These are phyloP conservation scores for Pyronema omphalodes DNA, from an alignment of 495 filamentous ascomycete species.

Conservation along the genomic window DNA sequence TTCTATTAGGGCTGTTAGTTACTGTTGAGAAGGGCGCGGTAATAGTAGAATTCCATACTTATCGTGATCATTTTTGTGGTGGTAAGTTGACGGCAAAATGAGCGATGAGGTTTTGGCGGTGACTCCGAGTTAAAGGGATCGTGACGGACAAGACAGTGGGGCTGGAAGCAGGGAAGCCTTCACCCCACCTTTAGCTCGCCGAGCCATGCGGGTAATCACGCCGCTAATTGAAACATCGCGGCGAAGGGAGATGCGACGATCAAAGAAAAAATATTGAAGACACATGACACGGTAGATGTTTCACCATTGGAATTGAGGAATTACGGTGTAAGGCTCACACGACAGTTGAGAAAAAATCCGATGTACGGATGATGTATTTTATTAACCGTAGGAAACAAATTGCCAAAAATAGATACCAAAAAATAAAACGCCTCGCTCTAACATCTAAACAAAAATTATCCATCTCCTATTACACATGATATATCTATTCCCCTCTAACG, in stretches of 20 bases:
- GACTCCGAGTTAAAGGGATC: neutral
- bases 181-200: neutral
- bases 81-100: neutral
- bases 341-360: no score
- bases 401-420: neutral
- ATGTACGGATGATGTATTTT: no score
- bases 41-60: constrained; percentile 8
- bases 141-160: neutral
- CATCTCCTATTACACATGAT: neutral
- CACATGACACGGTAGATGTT: no score
- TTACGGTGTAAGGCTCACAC: no score
- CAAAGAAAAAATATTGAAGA: neutral
- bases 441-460: neutral
- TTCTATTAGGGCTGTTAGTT: constrained; percentile 4
- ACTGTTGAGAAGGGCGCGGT: neutral
- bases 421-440: neutral
- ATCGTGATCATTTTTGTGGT: constrained; percentile 19
- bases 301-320: no score
- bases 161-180: neutral
- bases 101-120: neutral
- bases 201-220: neutral
- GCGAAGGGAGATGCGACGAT: neutral
- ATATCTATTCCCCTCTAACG: constrained; percentile 17
- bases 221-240: neutral
- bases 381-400: neutral